Conservation (phyloP, 2,329 filamentous ascomycete species). For the Hypomyces rosellus region DNA sequence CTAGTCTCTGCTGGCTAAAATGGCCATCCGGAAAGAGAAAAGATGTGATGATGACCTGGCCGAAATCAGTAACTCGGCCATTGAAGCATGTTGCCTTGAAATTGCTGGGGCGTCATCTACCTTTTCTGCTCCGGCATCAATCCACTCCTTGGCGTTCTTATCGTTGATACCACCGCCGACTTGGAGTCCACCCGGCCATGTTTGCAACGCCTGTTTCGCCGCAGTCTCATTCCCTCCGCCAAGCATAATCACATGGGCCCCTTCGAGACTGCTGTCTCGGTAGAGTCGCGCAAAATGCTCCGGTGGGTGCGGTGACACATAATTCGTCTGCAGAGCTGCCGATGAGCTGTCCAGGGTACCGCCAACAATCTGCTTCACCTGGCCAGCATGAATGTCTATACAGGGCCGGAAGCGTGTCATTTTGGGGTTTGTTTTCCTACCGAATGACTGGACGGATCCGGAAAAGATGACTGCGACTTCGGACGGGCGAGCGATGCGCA, state of each 20-base stretch:
- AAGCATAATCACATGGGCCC: conserved; percentile 95
- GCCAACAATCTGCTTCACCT: conserved; percentile 97
- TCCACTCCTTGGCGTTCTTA: conserved; percentile 77
- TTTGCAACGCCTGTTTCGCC: conserved; percentile 65
- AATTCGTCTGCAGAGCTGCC: conserved; percentile 76
- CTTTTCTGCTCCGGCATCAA: conserved; percentile 82
- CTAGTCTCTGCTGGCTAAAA: conserved; percentile 72
- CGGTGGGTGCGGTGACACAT: conserved; percentile 77
- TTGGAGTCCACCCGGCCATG: conserved; percentile 78
- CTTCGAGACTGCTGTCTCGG: conserved; percentile 62
- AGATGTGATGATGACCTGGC: conserved; percentile 91
- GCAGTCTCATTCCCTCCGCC: conserved; percentile 80
- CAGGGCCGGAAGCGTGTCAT: conserved; percentile 97
- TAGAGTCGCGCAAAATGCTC: conserved; percentile 79
- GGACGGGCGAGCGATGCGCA: too few species aligned
- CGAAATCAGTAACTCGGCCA: not conserved
- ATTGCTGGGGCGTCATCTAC: conserved; percentile 38
- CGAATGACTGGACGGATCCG: too few species aligned
- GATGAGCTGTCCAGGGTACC: conserved; percentile 72
- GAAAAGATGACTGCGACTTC: too few species aligned
- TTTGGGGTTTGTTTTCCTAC: not conserved
- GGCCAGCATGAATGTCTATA: conserved; percentile 94
- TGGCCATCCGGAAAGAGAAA: conserved; percentile 80
- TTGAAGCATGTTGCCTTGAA: not conserved
- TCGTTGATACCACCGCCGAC: conserved; percentile 92